phyloP scores from a whole-genome alignment of 306 rosid genomes.

The Acacia melanoxylon region DNA sequence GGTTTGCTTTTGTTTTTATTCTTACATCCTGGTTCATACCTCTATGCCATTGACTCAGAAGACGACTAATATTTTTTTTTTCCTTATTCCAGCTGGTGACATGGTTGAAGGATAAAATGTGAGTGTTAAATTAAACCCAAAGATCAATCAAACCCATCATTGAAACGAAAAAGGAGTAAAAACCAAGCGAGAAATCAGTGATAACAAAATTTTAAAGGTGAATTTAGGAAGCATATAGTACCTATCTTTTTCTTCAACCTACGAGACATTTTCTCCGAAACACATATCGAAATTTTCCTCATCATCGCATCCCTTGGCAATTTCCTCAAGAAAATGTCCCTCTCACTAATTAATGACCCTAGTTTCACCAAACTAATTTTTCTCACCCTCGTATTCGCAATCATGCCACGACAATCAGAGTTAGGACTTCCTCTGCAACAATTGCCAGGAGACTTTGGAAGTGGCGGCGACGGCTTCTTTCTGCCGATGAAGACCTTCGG shows the following conservation, averaged over 20 bases:
- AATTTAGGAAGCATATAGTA: slow-evolving; percentile 15
- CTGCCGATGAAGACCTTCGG: slow-evolving; percentile 40
- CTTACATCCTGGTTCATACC: no score
- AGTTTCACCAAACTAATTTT: slow-evolving; percentile 27
- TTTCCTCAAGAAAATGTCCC: slow-evolving; percentile 4
- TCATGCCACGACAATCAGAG: not conserved
- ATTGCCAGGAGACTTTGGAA: slow-evolving; percentile 18
- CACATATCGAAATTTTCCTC: slow-evolving; percentile 39
- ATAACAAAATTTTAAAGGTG: not conserved
- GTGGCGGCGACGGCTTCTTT: slow-evolving; percentile 9
- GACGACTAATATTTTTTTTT: no score
- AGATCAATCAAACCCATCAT: not conserved
- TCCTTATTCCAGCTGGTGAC: no score
- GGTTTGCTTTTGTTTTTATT: no score
- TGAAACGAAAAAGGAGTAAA: not conserved
- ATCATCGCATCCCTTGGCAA: slow-evolving; percentile 13
- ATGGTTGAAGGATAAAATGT: no score
- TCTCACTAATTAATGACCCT: not conserved
- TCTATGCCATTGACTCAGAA: no score
- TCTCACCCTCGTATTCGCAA: slow-evolving; percentile 31
- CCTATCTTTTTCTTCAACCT: slow-evolving; percentile 61
- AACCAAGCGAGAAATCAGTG: not conserved
- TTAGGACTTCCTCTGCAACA: slow-evolving; percentile 22
- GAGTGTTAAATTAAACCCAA: not conserved
- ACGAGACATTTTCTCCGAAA: slow-evolving; percentile 59